Evolutionary conservation across 73 alveolate genomes (phyloP).

Genomic region (Paramecium sonneborni): DNA sequence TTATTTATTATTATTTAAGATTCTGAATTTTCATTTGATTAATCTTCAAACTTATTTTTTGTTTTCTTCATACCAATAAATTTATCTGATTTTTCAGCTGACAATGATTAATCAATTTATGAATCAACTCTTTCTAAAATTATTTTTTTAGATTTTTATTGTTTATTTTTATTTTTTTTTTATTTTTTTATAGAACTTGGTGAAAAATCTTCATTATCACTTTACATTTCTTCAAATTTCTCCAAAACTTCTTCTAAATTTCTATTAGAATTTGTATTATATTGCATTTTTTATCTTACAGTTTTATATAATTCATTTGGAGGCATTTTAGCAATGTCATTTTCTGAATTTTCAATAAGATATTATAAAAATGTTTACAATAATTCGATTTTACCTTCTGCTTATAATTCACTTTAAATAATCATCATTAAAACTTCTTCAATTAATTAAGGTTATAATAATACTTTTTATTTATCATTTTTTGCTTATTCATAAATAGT

Average conservation of each 20-base stretch:
- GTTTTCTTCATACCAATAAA: background rate
- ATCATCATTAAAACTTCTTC: constrained; percentile 41
- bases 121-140: background rate
- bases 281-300: constrained; percentile 3
- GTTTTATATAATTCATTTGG: constrained; percentile 43
- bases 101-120: background rate
- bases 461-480: background rate
- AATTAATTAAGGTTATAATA: background rate
- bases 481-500: background rate
- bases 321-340: constrained; percentile 4
- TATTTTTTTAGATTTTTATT: background rate
- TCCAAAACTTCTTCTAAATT: background rate
- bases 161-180: background rate
- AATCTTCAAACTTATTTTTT: background rate
- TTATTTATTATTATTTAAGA: background rate
- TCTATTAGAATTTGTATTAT: background rate
- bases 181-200: background rate
- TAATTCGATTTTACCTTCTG: constrained; percentile 20
- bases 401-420: background rate
- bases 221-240: background rate
- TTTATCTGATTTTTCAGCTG: background rate
- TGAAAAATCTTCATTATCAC: background rate
- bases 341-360: constrained; percentile 11
- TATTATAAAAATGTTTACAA: background rate
- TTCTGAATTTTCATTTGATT: background rate